A percentile compares a stretch with the other conserved stretches of the same genome.
Evolutionary conservation across 768 basidiomycete genomes (phyloP).

Genomic region (Clitopilus passeckerianus): DNA sequence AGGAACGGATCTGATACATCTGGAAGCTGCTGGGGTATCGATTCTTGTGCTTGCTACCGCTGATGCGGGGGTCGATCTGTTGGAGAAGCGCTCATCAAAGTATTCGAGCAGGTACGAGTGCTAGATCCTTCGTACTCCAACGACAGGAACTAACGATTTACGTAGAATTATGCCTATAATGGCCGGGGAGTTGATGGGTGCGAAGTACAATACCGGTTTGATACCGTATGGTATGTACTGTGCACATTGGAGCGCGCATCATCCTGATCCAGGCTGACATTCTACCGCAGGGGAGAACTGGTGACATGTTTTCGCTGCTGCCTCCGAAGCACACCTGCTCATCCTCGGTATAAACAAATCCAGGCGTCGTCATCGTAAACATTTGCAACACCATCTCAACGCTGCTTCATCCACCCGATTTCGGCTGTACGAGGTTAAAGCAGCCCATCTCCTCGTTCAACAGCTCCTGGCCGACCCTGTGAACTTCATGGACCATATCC

Average conservation of each 20-base stretch:
- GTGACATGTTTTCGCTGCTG: background rate
- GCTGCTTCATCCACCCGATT: conserved; percentile 1
- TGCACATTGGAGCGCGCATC: background rate
- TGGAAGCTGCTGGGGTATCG: conserved; percentile 18
- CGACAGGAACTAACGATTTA: no score
- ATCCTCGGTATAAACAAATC: background rate
- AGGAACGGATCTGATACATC: conserved; percentile 24
- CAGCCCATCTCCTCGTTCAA: conserved; percentile 10
- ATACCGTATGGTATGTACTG: background rate
- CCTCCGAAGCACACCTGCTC: background rate
- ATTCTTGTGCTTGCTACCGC: conserved; percentile 27
- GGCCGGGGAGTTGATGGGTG: conserved; percentile 18
- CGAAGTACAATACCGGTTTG: conserved; percentile 7
- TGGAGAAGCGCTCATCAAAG: conserved; percentile 35
- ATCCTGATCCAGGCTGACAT: background rate
- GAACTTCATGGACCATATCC: conserved; percentile 22
- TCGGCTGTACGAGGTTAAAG: conserved; percentile 10
- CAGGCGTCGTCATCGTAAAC: background rate
- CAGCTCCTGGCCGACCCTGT: conserved; percentile 25
- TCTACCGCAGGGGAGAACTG: background rate
- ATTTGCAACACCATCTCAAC: background rate
- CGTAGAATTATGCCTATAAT: conserved; percentile 9
- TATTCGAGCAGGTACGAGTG: conserved; percentile 21
- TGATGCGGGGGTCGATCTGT: conserved; percentile 32
- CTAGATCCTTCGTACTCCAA: no score